A percentile compares a stretch with the other conserved stretches of the same genome.
Evolutionary conservation across 176 grass and related monocot genomes (phyloP).

Genomic region (Themeda triandra): DNA sequence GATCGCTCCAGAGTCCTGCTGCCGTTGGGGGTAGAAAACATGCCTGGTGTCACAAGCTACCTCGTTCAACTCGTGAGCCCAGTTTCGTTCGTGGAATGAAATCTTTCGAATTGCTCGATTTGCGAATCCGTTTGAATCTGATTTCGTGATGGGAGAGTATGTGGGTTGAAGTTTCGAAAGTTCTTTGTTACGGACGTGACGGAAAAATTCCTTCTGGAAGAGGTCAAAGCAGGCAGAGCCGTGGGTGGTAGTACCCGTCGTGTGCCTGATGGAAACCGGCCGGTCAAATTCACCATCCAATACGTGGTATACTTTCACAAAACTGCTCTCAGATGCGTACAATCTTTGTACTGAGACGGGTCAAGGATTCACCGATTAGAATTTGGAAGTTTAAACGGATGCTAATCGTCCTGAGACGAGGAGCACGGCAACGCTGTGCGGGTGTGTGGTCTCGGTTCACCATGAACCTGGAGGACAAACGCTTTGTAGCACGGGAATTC

Average conservation of each 20-base stretch:
- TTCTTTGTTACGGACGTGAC: background rate
- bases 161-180: background rate
- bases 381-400: background rate
- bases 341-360: background rate
- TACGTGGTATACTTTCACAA: background rate
- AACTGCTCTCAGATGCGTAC: background rate
- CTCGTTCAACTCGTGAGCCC: background rate
- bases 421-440: background rate
- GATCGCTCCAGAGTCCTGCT: background rate
- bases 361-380: background rate
- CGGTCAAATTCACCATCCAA: background rate
- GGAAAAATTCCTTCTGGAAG: background rate
- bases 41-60: background rate
- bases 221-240: conserved; percentile 31
- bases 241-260: background rate
- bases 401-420: background rate
- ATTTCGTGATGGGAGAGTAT: background rate
- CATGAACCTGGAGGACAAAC: background rate
- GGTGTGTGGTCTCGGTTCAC: conserved; percentile 39
- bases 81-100: background rate
- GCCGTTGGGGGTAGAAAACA: conserved; percentile 16
- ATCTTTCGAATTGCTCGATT: too few relatives aligned
- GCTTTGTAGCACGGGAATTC: background rate
- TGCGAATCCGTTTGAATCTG: background rate
- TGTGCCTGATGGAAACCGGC: background rate